Percentiles rank a stretch among this genome's conserved stretches.
Conservation (phyloP, 805 yeast species). For the Candida khao-thaluensis region DNA sequence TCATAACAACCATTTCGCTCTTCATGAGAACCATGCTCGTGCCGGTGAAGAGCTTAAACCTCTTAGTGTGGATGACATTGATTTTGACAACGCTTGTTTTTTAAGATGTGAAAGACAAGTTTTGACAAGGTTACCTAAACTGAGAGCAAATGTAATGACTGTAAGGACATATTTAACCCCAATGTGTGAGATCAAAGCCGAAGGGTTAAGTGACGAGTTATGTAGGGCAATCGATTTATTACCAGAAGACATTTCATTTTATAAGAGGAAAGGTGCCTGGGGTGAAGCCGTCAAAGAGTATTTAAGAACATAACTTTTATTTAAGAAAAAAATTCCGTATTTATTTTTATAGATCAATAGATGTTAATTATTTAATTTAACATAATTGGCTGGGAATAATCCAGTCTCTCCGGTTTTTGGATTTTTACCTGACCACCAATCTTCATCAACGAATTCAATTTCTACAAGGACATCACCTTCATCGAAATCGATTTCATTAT, state of each 20-base stretch:
- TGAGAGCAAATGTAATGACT: slow-evolving; percentile 36
- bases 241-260: slow-evolving; percentile 39
- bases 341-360: slow-evolving; percentile 1
- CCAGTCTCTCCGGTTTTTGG: slow-evolving; percentile 67
- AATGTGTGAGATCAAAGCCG: slow-evolving; percentile 25
- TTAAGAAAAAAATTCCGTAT: background rate
- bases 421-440: slow-evolving; percentile 94
- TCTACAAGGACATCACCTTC: slow-evolving; percentile 82
- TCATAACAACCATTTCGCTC: slow-evolving; percentile 39
- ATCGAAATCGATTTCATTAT: slow-evolving; percentile 79
- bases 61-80: slow-evolving; percentile 28
- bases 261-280: slow-evolving; percentile 38
- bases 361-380: slow-evolving; percentile 30
- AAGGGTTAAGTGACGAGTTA: slow-evolving; percentile 33
- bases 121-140: slow-evolving; percentile 35
- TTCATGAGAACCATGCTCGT: slow-evolving; percentile 33
- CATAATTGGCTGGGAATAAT: slow-evolving; percentile 91
- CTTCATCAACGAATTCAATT: slow-evolving; percentile 87
- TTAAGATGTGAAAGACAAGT: slow-evolving; percentile 38
- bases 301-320: slow-evolving; percentile 16
- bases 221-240: slow-evolving; percentile 33
- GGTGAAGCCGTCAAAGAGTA: slow-evolving; percentile 37
- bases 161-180: slow-evolving; percentile 40
- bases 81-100: slow-evolving; percentile 33
- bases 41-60: slow-evolving; percentile 25